Base-by-base conservation (phyloP, 768 basidiomycete genomes). In the Thelephora aurantiotincta region DNA sequence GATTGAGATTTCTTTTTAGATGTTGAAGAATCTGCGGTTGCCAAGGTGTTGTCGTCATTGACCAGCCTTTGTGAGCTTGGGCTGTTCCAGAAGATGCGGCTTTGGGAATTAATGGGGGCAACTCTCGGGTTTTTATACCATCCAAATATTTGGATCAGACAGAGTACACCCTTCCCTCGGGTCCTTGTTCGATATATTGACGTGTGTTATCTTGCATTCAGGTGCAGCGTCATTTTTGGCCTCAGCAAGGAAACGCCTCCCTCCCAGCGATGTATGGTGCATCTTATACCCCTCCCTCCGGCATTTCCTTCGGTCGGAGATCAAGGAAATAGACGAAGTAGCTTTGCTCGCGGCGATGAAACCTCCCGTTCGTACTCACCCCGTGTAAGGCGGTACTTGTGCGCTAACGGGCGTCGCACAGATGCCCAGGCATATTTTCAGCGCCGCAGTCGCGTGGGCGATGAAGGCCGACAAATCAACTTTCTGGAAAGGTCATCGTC, bases 91-190 rank as follows among this genome's bases (percentile, higher is more conserved):
- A 91, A 90, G 63, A 87, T 89, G 79, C 77, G 86, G n/a, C 80
- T 96, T 49, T 97, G 96, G 93, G 96, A 98, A 55, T 69, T 97
- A 33, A 88, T 94, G 79, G 85, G 83, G 46, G 80, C 82, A 0
- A 82, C 83, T 0, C 65, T 91, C 26, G 87, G 87, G 1, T 93
- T 98, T 62, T 65, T 98, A 45, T 94, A 89, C 54, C 96, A 99
- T 61, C 94, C 96, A 0, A 93, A 96, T 60, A 65, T 80, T 18
- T 98, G 94, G 94, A 88, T 98, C 61, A 73, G 92, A 48, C 89
- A 97, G 73, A 87, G 93, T 82, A 23, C n/a, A 63, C 22, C 11
- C 14, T 16, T 41, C 9, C 26, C 5, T 30, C 35, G 44, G 35
- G 12, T 9, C 11, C 33, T 23, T 16, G 5, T 3, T 9, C 14